Evolutionary conservation across 805 yeast species (phyloP).

Genomic region (Clavispora santaluciae): DNA sequence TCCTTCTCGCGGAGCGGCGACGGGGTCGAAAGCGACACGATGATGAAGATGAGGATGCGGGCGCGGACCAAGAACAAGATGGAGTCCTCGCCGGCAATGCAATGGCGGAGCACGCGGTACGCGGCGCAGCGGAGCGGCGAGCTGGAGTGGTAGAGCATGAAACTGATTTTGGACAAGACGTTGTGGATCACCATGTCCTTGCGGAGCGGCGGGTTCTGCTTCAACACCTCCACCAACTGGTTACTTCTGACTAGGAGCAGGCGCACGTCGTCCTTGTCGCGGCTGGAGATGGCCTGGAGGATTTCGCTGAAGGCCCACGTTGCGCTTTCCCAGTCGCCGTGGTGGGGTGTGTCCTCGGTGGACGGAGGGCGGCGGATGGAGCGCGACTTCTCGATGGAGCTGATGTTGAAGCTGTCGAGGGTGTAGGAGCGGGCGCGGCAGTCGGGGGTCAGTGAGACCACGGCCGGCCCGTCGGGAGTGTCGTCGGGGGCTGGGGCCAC

Average conservation of each 20-base stretch:
- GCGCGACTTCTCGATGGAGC: slow-evolving; percentile 12
- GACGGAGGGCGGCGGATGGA: slow-evolving; percentile 4
- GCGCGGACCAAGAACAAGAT: slow-evolving; percentile 48
- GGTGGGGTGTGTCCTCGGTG: neutral
- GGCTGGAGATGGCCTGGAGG: slow-evolving; percentile 46
- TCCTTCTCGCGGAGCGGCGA: slow-evolving; percentile 58
- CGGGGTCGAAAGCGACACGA: slow-evolving; percentile 60
- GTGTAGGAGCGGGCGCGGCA: slow-evolving; percentile 12
- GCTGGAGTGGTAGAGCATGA: slow-evolving; percentile 51
- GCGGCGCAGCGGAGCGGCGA: slow-evolving; percentile 71
- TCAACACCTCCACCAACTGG: slow-evolving; percentile 54
- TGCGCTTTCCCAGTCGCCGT: slow-evolving; percentile 15
- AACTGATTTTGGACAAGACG: slow-evolving; percentile 54
- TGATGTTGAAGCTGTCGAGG: slow-evolving; percentile 16
- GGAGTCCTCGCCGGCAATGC: slow-evolving; percentile 52
- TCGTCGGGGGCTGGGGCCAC: neutral
- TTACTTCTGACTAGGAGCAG: slow-evolving; percentile 58
- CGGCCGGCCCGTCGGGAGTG: neutral
- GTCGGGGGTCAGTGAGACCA: neutral
- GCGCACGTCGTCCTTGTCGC: slow-evolving; percentile 43
- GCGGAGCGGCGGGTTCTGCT: slow-evolving; percentile 54
- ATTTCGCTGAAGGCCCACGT: slow-evolving; percentile 65
- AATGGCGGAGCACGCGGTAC: slow-evolving; percentile 64
- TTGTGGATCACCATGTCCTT: slow-evolving; percentile 59
- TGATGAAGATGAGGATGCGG: slow-evolving; percentile 58